A percentile compares a stretch with the other conserved stretches of the same genome.
Evolutionary conservation across 257 asterid genomes (phyloP).

Genomic region (Scutellaria barbata): DNA sequence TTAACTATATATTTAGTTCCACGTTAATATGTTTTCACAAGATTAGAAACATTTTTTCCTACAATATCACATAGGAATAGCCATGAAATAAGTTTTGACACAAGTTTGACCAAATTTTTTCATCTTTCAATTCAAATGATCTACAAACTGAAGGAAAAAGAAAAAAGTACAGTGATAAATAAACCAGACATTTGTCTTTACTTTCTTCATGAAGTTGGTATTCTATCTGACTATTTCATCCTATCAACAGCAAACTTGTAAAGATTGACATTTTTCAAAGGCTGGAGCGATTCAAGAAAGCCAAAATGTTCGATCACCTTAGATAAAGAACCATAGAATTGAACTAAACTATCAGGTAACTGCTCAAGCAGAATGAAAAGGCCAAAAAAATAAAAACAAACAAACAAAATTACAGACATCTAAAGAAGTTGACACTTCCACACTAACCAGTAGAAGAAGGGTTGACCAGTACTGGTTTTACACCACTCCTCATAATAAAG

Average conservation of each 20-base stretch:
- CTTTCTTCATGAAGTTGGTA: slow-evolving; percentile 9
- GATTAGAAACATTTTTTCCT: slow-evolving; percentile 4
- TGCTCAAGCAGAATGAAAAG: slow-evolving; percentile 5
- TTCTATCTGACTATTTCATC: slow-evolving; percentile 27
- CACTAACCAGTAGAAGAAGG: slow-evolving; percentile 88
- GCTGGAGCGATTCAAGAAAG: slow-evolving; percentile 9
- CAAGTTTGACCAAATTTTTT: no score
- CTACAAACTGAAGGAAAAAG: not conserved
- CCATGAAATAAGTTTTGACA: no score
- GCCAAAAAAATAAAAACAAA: slow-evolving; percentile 1
- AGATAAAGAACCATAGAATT: slow-evolving; percentile 15
- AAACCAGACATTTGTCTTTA: not conserved
- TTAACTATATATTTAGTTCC: not conserved
- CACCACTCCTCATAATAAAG: slow-evolving; percentile 84
- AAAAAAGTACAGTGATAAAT: not conserved
- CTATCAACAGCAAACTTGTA: not conserved
- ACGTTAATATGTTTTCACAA: slow-evolving; percentile 25
- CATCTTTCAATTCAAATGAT: slow-evolving; percentile 16
- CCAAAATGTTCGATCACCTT: slow-evolving; percentile 35
- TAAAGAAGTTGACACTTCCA: slow-evolving; percentile 12
- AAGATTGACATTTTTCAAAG: slow-evolving; percentile 9
- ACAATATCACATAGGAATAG: no score
- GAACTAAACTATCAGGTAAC: slow-evolving; percentile 15
- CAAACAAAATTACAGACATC: slow-evolving; percentile 17
- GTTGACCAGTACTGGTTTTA: slow-evolving; percentile 77